phyloP scores from a whole-genome alignment of 495 filamentous ascomycete species.

The Tuber brumale region DNA sequence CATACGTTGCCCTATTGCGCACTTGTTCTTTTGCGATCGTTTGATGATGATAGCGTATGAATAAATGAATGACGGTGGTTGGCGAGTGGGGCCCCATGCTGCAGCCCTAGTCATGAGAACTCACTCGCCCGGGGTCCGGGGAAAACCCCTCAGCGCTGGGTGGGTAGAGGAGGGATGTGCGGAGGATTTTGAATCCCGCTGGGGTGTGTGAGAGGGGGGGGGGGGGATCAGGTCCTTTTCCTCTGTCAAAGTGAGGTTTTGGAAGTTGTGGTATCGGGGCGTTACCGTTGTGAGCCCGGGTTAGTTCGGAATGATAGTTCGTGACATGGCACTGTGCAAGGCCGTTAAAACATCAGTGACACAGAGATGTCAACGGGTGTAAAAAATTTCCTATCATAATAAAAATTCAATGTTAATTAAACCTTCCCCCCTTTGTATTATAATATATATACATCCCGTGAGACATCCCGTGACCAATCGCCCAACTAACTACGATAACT shows the following conservation, averaged over 20 bases:
- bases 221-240: not conserved
- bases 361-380: too few relatives aligned
- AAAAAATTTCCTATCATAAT: not conserved
- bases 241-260: not conserved
- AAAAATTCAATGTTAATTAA: not conserved
- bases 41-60: not conserved
- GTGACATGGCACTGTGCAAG: not conserved
- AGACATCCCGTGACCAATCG: not conserved
- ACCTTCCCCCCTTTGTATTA: not conserved
- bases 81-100: not conserved
- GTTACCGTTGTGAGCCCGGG: not conserved
- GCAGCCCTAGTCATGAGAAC: not conserved
- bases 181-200: not conserved
- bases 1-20: not conserved
- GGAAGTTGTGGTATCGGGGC: not conserved
- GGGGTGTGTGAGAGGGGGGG: not conserved
- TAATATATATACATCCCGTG: not conserved
- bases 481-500: too few relatives aligned
- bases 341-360: not conserved
- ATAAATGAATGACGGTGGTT: not conserved
- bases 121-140: not conserved
- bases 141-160: not conserved
- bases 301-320: not conserved
- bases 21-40: not conserved
- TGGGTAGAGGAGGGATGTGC: not conserved